Evolutionary conservation across 192 early-diverging fungal species (phyloP), one percentile per base, ranked within the genome.

Genomic region (Chytriomyces sp.): DNA sequence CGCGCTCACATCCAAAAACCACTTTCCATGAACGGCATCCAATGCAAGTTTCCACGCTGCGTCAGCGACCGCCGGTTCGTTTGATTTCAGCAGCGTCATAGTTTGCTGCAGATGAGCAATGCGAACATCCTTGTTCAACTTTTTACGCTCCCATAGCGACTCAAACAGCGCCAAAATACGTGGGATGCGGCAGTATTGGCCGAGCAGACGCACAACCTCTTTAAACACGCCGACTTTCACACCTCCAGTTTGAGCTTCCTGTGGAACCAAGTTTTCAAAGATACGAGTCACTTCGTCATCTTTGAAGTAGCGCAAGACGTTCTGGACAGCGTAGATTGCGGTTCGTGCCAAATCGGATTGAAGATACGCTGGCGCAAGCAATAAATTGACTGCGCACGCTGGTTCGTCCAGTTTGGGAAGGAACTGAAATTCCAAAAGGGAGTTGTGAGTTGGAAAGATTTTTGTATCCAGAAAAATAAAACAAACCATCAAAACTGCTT

Each of bases 401-500:
- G 74, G 74, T 44, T 76, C 74, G 44, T 76, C 74, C 0, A 76
- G 47, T n/a, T 53, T 45, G 7, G 74, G 74, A 26, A 76, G 48
- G 49, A 50, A 67, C 74, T 72, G 59, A 45, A 74, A 3, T 28
- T 23, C 11, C 24, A 11, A 43, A 2, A 13, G 35, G 11, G 28
- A 35, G 28, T 35, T 35, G 28, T 35, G 28, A 13, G 35, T 13
- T 16, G 11, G 18, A 35, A 61, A 72, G 11, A 53, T 24, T 18
- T 35, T 35, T 0, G 28, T 1, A 35, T 35, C 28, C 28, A 35
- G 28, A 35, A 35, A 35, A 65, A 75, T 45, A 35, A 35, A 20
- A 26, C 57, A 46, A 18, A 76, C 74, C 74, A 76, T 76, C 64
- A 76, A 76, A 6, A 76, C 74, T 11, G 64, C 62, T 28, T 76